Conservation (phyloP, 176 grass and related monocot genomes). For the Puccinellia tenuiflora region DNA sequence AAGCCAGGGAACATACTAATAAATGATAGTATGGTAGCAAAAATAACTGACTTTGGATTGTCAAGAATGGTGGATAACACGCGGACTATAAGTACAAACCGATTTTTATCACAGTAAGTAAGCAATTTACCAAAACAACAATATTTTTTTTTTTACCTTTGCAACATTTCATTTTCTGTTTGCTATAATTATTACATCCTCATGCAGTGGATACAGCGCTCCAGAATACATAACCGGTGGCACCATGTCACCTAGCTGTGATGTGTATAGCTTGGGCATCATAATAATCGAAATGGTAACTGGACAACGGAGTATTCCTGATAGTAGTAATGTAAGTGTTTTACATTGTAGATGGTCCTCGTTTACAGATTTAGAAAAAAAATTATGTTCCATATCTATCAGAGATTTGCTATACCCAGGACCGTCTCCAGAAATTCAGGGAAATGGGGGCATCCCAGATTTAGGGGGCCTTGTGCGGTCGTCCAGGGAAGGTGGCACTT, state of each 20-base stretch:
- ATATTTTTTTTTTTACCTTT: background rate
- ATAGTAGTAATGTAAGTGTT: background rate
- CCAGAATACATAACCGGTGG: background rate
- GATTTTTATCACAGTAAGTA: background rate
- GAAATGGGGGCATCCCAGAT: no score
- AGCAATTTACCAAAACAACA: background rate
- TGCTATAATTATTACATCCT: background rate
- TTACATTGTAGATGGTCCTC: background rate
- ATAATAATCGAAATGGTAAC: background rate
- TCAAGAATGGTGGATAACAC: background rate
- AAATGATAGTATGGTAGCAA: background rate
- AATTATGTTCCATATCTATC: no score
- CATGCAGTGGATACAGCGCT: background rate
- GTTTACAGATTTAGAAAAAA: no score
- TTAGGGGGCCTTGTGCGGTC: no score
- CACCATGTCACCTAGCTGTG: background rate
- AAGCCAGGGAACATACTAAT: background rate
- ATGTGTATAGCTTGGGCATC: background rate
- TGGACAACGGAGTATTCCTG: background rate
- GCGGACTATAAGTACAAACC: background rate
- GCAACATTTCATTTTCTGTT: background rate
- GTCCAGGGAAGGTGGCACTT: no score
- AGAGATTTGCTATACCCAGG: no score
- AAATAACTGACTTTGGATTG: background rate
- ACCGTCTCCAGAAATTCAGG: no score